Conservation (phyloP, 2,329 filamentous ascomycete species). For the Ustilaginoidea virens region DNA sequence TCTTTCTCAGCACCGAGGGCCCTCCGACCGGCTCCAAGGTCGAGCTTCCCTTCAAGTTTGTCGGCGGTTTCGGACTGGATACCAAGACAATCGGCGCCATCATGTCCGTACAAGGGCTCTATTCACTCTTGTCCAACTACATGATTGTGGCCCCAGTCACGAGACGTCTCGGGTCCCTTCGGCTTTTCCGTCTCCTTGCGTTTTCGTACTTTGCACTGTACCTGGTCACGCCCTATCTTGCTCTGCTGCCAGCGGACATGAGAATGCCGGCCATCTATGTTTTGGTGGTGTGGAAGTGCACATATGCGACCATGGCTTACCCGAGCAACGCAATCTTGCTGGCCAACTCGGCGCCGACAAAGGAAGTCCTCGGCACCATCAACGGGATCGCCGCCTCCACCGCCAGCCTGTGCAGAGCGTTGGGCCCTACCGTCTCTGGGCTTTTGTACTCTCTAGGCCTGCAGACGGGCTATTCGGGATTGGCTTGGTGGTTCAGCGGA, state of each 20-base stretch:
- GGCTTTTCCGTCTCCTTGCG: constrained; percentile 68
- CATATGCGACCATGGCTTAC: constrained; percentile 79
- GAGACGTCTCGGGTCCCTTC: constrained; percentile 59
- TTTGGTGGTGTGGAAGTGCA: constrained; percentile 81
- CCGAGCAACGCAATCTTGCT: constrained; percentile 81
- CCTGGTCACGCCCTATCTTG: constrained; percentile 73
- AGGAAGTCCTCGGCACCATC: constrained; percentile 73
- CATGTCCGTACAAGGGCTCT: constrained; percentile 74
- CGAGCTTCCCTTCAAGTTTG: constrained; percentile 73
- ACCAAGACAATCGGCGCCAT: constrained; percentile 79
- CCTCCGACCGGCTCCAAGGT: constrained; percentile 30
- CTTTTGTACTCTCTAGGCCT: constrained; percentile 71
- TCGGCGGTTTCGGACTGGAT: constrained; percentile 68
- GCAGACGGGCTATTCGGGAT: constrained; percentile 64
- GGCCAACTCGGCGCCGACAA: constrained; percentile 74
- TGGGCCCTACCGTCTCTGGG: constrained; percentile 80
- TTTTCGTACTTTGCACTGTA: constrained; percentile 80
- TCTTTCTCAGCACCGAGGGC: constrained; percentile 63
- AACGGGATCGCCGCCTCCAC: constrained; percentile 87
- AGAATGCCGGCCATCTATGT: constrained; percentile 63
- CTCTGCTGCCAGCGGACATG: constrained; percentile 58
- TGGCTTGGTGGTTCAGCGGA: constrained; percentile 88
- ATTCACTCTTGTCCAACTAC: constrained; percentile 77
- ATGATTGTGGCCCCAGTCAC: constrained; percentile 71
- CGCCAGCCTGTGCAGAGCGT: constrained; percentile 73